Percentiles rank a stretch among this genome's conserved stretches.
These are phyloP conservation scores for Ustulina deusta DNA, from an alignment of 2,329 filamentous ascomycete species.

Conservation along the genomic window DNA sequence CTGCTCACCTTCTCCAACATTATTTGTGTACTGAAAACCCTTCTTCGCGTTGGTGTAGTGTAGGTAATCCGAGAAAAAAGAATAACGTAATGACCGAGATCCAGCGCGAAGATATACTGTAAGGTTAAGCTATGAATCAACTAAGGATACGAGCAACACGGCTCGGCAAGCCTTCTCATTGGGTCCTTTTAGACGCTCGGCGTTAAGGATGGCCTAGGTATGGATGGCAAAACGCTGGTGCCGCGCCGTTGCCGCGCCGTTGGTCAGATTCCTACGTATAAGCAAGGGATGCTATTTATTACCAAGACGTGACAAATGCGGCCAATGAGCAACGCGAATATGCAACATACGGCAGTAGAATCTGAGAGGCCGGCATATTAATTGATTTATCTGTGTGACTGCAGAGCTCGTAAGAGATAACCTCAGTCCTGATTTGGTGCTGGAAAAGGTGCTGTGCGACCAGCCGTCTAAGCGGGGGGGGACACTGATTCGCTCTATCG, in stretches of 20 bases:
- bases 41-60: not conserved
- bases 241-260: not conserved
- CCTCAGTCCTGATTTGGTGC: not conserved
- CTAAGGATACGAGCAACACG: not conserved
- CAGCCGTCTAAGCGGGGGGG: too few species aligned
- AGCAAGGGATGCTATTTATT: constrained; percentile 19
- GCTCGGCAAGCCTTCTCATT: not conserved
- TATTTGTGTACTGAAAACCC: not conserved
- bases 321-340: constrained; percentile 6
- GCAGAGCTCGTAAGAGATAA: not conserved
- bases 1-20: not conserved
- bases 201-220: not conserved
- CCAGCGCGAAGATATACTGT: not conserved
- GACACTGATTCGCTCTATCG: not conserved
- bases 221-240: not conserved
- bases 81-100: not conserved
- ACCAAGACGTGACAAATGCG: constrained; percentile 30
- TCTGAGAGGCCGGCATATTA: constrained; percentile 24
- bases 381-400: constrained; percentile 24
- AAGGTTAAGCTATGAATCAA: constrained; percentile 1
- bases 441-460: constrained; percentile 1
- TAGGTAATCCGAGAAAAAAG: not conserved
- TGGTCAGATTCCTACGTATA: constrained; percentile 11
- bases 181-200: not conserved
- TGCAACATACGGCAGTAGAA: constrained; percentile 18